Conservation (phyloP, 2,329 filamentous ascomycete species). For the Ophiostoma ulmi region DNA sequence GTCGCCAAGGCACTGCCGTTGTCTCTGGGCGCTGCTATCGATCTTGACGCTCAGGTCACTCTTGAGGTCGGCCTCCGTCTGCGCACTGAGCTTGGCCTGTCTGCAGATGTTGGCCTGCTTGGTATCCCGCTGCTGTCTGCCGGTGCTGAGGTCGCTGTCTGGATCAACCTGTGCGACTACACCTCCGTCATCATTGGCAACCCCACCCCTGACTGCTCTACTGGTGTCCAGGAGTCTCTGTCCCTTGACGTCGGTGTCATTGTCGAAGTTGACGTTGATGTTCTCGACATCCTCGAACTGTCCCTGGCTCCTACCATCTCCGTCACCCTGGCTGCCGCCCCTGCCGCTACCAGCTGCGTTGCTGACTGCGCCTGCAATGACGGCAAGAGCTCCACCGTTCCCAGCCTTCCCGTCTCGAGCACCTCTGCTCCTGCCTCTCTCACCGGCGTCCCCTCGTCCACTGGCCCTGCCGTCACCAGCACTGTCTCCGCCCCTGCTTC, state of each 20-base stretch:
- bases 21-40: slow-evolving; percentile 28
- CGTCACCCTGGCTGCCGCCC: slow-evolving; percentile 30
- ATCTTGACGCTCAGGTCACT: slow-evolving; percentile 30
- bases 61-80: slow-evolving; percentile 32
- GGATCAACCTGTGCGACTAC: slow-evolving; percentile 34
- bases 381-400: neutral
- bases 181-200: slow-evolving; percentile 29
- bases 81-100: slow-evolving; percentile 30
- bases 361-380: slow-evolving; percentile 15
- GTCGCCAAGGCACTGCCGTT: slow-evolving; percentile 29
- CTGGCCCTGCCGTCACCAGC: neutral
- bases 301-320: slow-evolving; percentile 31
- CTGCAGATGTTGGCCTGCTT: slow-evolving; percentile 29
- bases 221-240: slow-evolving; percentile 28
- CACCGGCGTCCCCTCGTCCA: neutral
- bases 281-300: slow-evolving; percentile 28
- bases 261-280: slow-evolving; percentile 30
- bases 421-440: neutral
- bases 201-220: slow-evolving; percentile 15
- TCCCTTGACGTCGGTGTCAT: slow-evolving; percentile 30
- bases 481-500: slow-evolving; percentile 4
- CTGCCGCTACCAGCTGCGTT: slow-evolving; percentile 27
- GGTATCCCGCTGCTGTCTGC: slow-evolving; percentile 30
- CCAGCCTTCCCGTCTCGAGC: neutral
- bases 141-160: slow-evolving; percentile 31